Conservation (phyloP, 805 yeast genomes). For the Sugiyamaella marilandica region DNA sequence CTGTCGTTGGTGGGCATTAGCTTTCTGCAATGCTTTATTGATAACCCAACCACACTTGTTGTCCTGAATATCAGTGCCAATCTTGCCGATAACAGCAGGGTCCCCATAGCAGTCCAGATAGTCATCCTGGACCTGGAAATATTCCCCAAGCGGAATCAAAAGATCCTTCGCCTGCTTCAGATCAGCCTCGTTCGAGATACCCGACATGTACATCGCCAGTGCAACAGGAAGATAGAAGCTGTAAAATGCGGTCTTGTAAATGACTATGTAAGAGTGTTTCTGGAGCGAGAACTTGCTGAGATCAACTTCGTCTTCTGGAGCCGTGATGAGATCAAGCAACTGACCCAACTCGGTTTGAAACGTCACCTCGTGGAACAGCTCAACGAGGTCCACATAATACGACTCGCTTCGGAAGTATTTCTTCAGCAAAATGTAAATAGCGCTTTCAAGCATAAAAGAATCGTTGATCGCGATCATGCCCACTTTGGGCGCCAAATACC, state of each 20-base stretch:
- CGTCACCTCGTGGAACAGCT: slow-evolving; percentile 94
- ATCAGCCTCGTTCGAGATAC: slow-evolving; percentile 63
- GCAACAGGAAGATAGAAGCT: slow-evolving; percentile 97
- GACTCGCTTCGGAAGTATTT: slow-evolving; percentile 77
- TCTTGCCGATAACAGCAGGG: slow-evolving; percentile 95
- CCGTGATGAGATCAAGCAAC: slow-evolving; percentile 89
- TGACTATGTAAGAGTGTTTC: slow-evolving; percentile 93
- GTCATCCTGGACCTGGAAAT: slow-evolving; percentile 98
- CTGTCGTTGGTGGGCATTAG: slow-evolving; percentile 73
- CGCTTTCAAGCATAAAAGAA: slow-evolving; percentile 93
- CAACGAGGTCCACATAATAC: slow-evolving; percentile 85
- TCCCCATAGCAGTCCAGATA: slow-evolving; percentile 95
- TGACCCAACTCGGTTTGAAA: slow-evolving; percentile 98
- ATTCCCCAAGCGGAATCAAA: slow-evolving; percentile 92
- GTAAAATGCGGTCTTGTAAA: slow-evolving; percentile 95
- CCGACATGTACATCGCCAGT: slow-evolving; percentile 90
- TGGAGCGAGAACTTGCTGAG: slow-evolving; percentile 76
- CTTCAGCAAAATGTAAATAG: slow-evolving; percentile 83
- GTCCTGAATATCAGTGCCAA: slow-evolving; percentile 97
- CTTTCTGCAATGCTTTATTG: slow-evolving; percentile 82
- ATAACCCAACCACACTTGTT: slow-evolving; percentile 98
- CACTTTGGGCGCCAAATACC: slow-evolving; percentile 79
- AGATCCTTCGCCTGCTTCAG: slow-evolving; percentile 84
- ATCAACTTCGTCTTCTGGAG: slow-evolving; percentile 94
- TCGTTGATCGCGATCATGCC: slow-evolving; percentile 95